Percentiles rank a stretch among this genome's conserved stretches.
Conservation (phyloP, 768 basidiomycete genomes). For the Amanita thiersii region DNA sequence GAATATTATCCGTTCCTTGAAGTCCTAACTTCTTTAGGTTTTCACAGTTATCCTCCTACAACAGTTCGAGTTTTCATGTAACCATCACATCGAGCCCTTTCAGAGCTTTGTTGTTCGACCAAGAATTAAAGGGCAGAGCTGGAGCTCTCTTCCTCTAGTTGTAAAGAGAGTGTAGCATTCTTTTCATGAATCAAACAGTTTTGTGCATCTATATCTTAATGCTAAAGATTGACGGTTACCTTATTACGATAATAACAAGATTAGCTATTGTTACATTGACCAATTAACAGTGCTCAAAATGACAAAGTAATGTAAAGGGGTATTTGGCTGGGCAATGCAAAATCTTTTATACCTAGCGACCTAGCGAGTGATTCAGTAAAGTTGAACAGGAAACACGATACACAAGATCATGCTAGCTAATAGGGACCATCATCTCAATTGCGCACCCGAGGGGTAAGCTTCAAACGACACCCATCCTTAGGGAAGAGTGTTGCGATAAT, state of each 20-base stretch:
- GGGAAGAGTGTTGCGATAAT: constrained; percentile 98
- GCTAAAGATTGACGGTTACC: too few species aligned
- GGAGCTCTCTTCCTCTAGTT: constrained; percentile 49
- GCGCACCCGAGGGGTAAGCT: constrained; percentile 54
- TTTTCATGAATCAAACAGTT: not conserved
- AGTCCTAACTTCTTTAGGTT: constrained; percentile 17
- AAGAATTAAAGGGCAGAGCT: constrained; percentile 40
- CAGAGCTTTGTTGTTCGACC: constrained; percentile 62
- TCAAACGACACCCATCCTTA: constrained; percentile 81
- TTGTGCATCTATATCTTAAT: constrained; percentile 1
- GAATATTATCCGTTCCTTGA: not conserved
- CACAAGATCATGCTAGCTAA: too few species aligned
- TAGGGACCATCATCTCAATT: too few species aligned
- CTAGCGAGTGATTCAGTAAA: too few species aligned
- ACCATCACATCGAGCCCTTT: constrained; percentile 48
- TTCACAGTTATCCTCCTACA: constrained; percentile 42
- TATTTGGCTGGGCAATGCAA: too few species aligned
- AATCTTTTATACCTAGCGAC: too few species aligned
- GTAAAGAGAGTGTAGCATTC: constrained; percentile 28
- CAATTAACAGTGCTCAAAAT: too few species aligned
- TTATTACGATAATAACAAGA: too few species aligned
- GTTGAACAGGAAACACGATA: too few species aligned
- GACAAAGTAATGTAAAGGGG: not conserved
- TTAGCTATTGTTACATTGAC: too few species aligned
- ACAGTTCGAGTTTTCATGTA: constrained; percentile 46